Base-by-base conservation (phyloP, 805 yeast genomes). In the Monosporozyma siamensis region DNA sequence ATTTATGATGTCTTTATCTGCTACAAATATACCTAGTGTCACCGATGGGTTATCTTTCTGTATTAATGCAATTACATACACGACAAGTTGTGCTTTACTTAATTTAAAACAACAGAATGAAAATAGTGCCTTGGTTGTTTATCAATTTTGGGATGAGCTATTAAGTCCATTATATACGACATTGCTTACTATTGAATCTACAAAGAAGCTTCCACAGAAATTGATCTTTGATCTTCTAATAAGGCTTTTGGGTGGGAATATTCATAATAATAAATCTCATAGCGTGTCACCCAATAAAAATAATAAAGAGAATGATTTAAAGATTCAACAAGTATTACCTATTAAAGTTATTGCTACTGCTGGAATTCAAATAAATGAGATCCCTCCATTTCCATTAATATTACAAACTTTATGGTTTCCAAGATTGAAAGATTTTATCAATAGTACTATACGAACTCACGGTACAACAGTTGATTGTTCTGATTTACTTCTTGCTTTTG, bases 271-370 rank as follows among this genome's bases (percentile, higher is more conserved):
- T 14, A 4, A 14, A 14, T 10, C 3, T 29, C 32, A 6, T n/a
- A n/a, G n/a, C n/a, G n/a, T n/a, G n/a, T n/a, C n/a, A n/a, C n/a
- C n/a, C n/a, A n/a, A n/a, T n/a, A n/a, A n/a, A n/a, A n/a, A n/a
- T n/a, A n/a, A n/a, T n/a, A n/a, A n/a, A n/a, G n/a, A n/a, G n/a
- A n/a, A n/a, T n/a, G n/a, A n/a, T n/a, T n/a, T n/a, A n/a, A n/a
- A 14, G 15, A 15, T 11, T 5, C 23, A 17, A 32, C 21, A 35
- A 23, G 7, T 14, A 35, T 6, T n/a, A 14, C 18, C 44, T 53
- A 1, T 36, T n/a, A 54, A 46, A 43, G 57, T 55, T 1, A 48
- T 57, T 20, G 57, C 57, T 9, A 48, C 61, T 3, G 42, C 34
- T 2, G 63, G 42, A 8, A 23, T 39, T 17, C 11, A 12, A 2